Conservation (phyloP, 495 filamentous ascomycete species). For the Bombardia bombarda region DNA sequence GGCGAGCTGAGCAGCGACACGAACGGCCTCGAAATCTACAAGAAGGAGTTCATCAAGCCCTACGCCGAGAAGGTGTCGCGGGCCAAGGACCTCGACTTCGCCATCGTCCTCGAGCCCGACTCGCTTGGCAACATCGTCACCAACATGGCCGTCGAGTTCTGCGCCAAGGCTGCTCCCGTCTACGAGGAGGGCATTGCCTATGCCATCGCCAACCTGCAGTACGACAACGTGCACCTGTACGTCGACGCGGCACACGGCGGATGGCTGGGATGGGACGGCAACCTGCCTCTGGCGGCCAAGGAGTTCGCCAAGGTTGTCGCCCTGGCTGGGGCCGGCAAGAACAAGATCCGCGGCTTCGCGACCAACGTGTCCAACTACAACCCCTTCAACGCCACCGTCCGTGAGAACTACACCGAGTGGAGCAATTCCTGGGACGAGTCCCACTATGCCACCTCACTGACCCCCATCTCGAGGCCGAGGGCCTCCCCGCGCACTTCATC, state of each 20-base stretch:
- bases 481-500: constrained; percentile 60
- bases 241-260: constrained; percentile 57
- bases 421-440: constrained; percentile 53
- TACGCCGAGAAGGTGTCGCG: constrained; percentile 22
- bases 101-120: constrained; percentile 49
- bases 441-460: constrained; percentile 55
- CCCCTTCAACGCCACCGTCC: constrained; percentile 42
- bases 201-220: constrained; percentile 46
- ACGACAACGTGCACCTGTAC: constrained; percentile 55
- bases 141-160: constrained; percentile 44
- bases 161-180: constrained; percentile 44
- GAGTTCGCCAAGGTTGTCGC: constrained; percentile 54
- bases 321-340: constrained; percentile 33
- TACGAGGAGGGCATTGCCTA: constrained; percentile 52
- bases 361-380: constrained; percentile 79
- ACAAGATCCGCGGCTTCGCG: constrained; percentile 53
- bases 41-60: constrained; percentile 49
- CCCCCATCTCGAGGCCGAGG: constrained; percentile 45
- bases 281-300: constrained; percentile 51
- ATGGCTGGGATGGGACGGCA: constrained; percentile 74
- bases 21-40: constrained; percentile 47
- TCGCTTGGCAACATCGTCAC: constrained; percentile 57
- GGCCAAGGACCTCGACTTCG: constrained; percentile 24
- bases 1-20: constrained; percentile 48
- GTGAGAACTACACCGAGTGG: constrained; percentile 34